These are phyloP conservation scores for Phytophthora cajani DNA, from an alignment of 352 stramenopile species.

Conservation along the genomic window DNA sequence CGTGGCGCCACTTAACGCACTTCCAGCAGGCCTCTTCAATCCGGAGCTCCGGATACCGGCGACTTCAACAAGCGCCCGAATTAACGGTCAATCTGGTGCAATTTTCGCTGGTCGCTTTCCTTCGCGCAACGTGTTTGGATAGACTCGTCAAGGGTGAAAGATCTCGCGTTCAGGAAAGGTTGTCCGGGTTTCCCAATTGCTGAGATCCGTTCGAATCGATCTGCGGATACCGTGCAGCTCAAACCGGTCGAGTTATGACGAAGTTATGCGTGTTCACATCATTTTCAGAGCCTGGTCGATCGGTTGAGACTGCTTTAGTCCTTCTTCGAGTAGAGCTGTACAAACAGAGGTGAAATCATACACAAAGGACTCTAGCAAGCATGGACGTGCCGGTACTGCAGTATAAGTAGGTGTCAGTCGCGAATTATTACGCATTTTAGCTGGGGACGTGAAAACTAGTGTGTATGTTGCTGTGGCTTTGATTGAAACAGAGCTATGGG, in stretches of 20 bases:
- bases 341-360: neutral
- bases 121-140: neutral
- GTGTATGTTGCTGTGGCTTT: conserved; percentile 19
- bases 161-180: no score
- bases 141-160: neutral
- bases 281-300: no score
- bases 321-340: no score
- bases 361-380: neutral
- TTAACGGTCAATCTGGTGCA: neutral
- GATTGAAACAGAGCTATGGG: conserved; percentile 15
- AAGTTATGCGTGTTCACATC: no score
- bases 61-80: conserved; percentile 8
- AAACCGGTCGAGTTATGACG: neutral
- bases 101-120: conserved; percentile 4
- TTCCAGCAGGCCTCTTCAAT: conserved; percentile 5
- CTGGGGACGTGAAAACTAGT: neutral
- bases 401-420: neutral
- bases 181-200: no score
- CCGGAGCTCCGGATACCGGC: conserved; percentile 2
- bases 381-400: no score
- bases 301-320: no score
- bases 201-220: no score
- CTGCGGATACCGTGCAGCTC: neutral
- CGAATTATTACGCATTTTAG: neutral
- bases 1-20: conserved; percentile 12